Evolutionary conservation across 306 rosid species (phyloP).

Genomic region (Casuarina glauca): DNA sequence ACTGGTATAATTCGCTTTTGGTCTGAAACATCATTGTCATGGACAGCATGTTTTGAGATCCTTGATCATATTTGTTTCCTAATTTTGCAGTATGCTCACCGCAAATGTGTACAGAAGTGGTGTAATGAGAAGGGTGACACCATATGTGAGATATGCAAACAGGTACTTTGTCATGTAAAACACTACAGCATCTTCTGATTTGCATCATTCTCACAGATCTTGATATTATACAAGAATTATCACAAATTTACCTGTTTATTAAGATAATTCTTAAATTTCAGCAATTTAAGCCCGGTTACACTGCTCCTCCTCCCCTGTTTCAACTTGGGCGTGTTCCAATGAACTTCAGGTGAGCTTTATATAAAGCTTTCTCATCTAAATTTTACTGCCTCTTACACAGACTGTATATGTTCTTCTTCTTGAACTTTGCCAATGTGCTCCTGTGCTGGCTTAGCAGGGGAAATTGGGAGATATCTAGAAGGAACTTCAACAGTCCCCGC

Average conservation of each 20-base stretch:
- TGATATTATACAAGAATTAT: background rate
- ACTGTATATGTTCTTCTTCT: background rate
- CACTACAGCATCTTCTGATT: too few species aligned
- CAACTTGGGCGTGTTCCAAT: constrained; percentile 86
- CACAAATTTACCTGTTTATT: background rate
- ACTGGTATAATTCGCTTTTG: background rate
- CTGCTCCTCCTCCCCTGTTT: constrained; percentile 90
- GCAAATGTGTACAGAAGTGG: constrained; percentile 90
- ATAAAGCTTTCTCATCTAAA: background rate
- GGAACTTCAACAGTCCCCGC: constrained; percentile 67
- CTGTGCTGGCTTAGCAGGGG: constrained; percentile 56
- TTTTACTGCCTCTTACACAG: background rate
- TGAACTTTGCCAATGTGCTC: constrained; percentile 13
- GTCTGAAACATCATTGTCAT: background rate
- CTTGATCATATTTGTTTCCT: constrained; percentile 1
- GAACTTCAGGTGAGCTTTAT: constrained; percentile 75
- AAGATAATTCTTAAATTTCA: constrained; percentile 30
- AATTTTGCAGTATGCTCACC: constrained; percentile 85
- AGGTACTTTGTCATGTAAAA: constrained; percentile 48
- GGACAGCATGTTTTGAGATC: too few species aligned
- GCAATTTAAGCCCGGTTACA: constrained; percentile 87
- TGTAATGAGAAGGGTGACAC: constrained; percentile 96
- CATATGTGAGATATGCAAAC: constrained; percentile 91
- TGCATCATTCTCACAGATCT: background rate
- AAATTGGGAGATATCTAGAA: constrained; percentile 89